Conservation (phyloP, 2,329 filamentous ascomycete genomes). For the Herpotrichia juniperi region DNA sequence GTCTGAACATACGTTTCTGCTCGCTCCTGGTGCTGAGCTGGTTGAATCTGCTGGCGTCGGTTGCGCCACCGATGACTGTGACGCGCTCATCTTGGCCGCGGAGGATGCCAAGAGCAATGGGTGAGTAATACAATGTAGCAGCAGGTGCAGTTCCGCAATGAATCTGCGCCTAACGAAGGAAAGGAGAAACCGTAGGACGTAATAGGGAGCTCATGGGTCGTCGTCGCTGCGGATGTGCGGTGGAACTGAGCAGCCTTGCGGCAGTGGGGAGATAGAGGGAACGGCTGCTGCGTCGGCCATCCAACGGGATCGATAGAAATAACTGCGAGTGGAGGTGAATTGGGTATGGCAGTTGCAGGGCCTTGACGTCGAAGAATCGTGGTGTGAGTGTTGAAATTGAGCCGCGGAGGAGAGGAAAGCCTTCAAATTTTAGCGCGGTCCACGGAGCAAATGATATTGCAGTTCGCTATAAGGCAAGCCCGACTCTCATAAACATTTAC, state of each 20-base stretch:
- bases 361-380: constrained; percentile 1
- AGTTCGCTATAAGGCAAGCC: not conserved
- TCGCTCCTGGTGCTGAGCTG: constrained; percentile 22
- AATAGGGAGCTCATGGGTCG: constrained; percentile 39
- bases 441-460: constrained; percentile 12
- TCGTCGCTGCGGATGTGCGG: constrained; percentile 16
- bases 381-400: constrained; percentile 18
- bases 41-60: constrained; percentile 23
- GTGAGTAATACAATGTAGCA: constrained; percentile 11
- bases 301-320: constrained; percentile 26
- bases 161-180: constrained; percentile 29
- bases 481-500: not conserved
- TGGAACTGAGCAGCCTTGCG: constrained; percentile 19
- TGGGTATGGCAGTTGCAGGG: constrained; percentile 8
- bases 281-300: constrained; percentile 32
- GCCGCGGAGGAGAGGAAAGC: constrained; percentile 22
- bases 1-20: constrained; percentile 22
- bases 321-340: constrained; percentile 15
- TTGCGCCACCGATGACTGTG: constrained; percentile 23
- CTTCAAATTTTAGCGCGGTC: constrained; percentile 12
- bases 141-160: constrained; percentile 16
- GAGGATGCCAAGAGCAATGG: constrained; percentile 11
- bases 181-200: constrained; percentile 22
- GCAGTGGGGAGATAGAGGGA: constrained; percentile 11
- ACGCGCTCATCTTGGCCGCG: constrained; percentile 23